Evolutionary conservation across 306 rosid species (phyloP), one percentile per base, ranked within the genome.

Genomic region (Dalbergia cochinchinensis): DNA sequence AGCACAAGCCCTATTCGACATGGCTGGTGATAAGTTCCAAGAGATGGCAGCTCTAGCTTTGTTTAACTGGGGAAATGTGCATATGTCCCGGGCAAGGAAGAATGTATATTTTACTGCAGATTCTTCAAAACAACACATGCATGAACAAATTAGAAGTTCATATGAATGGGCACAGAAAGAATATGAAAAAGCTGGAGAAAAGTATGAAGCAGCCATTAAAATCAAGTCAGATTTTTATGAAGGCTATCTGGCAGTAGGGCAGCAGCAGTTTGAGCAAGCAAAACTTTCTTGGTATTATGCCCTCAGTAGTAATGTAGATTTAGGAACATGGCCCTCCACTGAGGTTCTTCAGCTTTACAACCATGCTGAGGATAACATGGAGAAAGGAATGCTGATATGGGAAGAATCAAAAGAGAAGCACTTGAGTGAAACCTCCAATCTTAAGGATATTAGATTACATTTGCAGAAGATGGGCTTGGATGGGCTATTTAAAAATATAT

Each of bases 11-110:
- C 87, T 92, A 37, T 94, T 94, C 16, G 89, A 88, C 86, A 80
- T 82, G 82, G 98, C 98, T 47, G 91, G 87, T 53, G 89, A 73
- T 55, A 92, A 82, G 90, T 94, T 94, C 81, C 94, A 92, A 74
- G 98, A 94, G 84, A 91, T 94, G 97, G 89, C 94, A 37, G 92
- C 98, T 85, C 84, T 92, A 69, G 97, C 98, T 47, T 65, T 94
- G 82, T 91, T 94, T 92, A 91, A 94, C 85, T 92, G 97, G 96
- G 98, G 98, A 77, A 94, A 92, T 84, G 97, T 94, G 78, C 91
- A 91, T 80, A 88, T 92, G 91, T 87, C 97, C 9, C 88, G 86
- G 79, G 98, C 97, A 47, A 90, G 91, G 82, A 94, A 94, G 91
- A 94, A 80, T 71, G 86, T 92, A 26, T 84, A 86, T 81, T 69